Percentiles rank a stretch among this genome's conserved stretches.
phyloP scores from a whole-genome alignment of 371 early-diverging fungal genomes.

The Smittium mucronatum region DNA sequence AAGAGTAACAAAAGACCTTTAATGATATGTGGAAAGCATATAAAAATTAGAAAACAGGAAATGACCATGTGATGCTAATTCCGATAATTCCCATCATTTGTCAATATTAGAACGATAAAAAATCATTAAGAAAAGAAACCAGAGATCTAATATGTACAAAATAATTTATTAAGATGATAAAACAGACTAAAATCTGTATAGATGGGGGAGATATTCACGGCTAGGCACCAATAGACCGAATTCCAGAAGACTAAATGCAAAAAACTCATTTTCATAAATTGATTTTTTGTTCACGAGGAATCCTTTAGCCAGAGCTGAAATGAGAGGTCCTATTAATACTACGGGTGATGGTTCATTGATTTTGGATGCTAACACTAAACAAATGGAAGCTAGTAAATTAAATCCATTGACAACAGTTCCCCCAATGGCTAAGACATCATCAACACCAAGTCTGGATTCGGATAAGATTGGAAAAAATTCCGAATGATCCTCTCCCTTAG shows the following conservation, averaged over 20 bases:
- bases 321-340: neutral
- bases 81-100: no score
- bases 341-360: constrained; percentile 2
- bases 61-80: no score
- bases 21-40: no score
- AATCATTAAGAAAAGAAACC: no score
- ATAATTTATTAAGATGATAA: no score
- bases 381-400: constrained; percentile 14
- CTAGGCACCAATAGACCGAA: constrained; percentile 69
- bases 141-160: no score
- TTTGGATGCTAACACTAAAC: constrained; percentile 17
- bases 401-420: neutral
- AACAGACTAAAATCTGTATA: constrained; percentile 40
- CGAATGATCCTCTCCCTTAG: neutral
- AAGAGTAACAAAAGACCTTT: no score
- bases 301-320: constrained; percentile 21
- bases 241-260: constrained; percentile 69
- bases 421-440: constrained; percentile 24
- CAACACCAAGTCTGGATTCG: constrained; percentile 19
- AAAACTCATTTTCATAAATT: constrained; percentile 71
- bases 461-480: neutral
- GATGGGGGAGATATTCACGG: constrained; percentile 74
- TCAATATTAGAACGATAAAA: no score
- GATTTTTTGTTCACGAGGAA: constrained; percentile 64
- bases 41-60: no score